These are phyloP conservation scores for Pichia sp. DNA, from an alignment of 1,139 yeast species.

Conservation along the genomic window DNA sequence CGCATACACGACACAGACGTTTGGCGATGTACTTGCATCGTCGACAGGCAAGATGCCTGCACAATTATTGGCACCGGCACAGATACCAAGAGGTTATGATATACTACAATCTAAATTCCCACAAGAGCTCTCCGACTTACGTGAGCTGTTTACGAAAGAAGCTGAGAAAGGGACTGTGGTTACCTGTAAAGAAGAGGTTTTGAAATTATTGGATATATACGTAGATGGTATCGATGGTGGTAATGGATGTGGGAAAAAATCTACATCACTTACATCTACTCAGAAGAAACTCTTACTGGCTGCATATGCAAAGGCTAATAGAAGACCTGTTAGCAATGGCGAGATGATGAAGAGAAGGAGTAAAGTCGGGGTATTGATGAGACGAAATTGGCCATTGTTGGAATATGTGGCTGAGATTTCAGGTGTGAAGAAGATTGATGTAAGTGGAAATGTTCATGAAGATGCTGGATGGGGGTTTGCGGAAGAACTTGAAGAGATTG, in stretches of 20 bases:
- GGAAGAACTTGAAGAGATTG: conserved; percentile 1
- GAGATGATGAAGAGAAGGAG: neutral
- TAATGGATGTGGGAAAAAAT: neutral
- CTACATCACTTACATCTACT: neutral
- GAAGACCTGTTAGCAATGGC: neutral
- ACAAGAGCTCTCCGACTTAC: too few species aligned
- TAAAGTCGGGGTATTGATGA: conserved; percentile 6
- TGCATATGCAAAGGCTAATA: conserved; percentile 5
- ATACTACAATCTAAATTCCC: conserved; percentile 7
- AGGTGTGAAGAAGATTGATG: conserved; percentile 1
- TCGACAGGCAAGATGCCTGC: too few species aligned
- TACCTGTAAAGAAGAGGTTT: neutral
- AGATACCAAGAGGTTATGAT: conserved; percentile 11
- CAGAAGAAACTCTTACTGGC: conserved; percentile 3
- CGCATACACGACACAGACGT: too few species aligned
- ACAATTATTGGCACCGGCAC: too few species aligned
- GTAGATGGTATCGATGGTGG: neutral
- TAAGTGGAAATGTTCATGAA: neutral
- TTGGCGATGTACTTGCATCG: conserved; percentile 13
- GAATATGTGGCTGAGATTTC: conserved; percentile 5
- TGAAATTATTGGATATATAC: conserved; percentile 5
- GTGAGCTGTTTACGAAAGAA: too few species aligned
- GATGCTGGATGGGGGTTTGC: conserved; percentile 2
- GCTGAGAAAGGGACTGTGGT: too few species aligned
- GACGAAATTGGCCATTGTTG: conserved; percentile 9